Conservation (phyloP, 345 rosid genomes). For the Pugionium cornutum region DNA sequence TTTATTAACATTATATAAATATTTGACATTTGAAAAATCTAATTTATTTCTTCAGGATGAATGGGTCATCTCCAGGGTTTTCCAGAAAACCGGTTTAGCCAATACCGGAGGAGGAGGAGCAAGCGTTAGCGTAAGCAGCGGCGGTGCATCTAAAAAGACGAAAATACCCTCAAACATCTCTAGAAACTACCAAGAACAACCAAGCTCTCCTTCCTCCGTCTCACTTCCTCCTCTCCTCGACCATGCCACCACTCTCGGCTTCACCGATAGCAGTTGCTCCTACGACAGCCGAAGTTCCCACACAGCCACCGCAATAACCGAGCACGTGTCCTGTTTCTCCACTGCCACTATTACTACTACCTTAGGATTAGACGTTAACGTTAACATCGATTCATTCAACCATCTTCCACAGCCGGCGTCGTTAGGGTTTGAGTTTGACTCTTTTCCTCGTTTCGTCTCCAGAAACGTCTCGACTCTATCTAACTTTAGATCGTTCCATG, state of each 20-base stretch:
- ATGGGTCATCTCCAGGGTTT: conserved; percentile 95
- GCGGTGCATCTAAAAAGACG: conserved; percentile 48
- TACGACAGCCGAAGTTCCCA: conserved; percentile 69
- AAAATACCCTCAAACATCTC: conserved; percentile 39
- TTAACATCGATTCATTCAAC: conserved; percentile 35
- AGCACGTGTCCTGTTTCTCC: conserved; percentile 99
- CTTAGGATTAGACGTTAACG: not conserved
- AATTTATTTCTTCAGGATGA: conserved; percentile 58
- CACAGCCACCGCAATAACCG: conserved; percentile 48
- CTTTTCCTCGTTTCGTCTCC: conserved; percentile 38
- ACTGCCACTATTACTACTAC: conserved; percentile 55
- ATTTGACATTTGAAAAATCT: not conserved
- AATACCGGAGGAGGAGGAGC: conserved; percentile 37
- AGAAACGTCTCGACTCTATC: conserved; percentile 55
- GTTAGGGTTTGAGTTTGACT: conserved; percentile 35
- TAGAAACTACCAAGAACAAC: conserved; percentile 48
- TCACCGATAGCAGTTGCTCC: conserved; percentile 56
- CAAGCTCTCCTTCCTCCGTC: conserved; percentile 70
- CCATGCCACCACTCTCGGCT: conserved; percentile 38
- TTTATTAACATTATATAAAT: not conserved
- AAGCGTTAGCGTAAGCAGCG: conserved; percentile 19
- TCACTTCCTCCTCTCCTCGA: conserved; percentile 84
- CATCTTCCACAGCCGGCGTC: conserved; percentile 27
- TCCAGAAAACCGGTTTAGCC: conserved; percentile 59
- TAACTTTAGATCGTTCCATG: conserved; percentile 74